Conservation (phyloP, 352 stramenopile species). For the Pythium folliculosum region DNA sequence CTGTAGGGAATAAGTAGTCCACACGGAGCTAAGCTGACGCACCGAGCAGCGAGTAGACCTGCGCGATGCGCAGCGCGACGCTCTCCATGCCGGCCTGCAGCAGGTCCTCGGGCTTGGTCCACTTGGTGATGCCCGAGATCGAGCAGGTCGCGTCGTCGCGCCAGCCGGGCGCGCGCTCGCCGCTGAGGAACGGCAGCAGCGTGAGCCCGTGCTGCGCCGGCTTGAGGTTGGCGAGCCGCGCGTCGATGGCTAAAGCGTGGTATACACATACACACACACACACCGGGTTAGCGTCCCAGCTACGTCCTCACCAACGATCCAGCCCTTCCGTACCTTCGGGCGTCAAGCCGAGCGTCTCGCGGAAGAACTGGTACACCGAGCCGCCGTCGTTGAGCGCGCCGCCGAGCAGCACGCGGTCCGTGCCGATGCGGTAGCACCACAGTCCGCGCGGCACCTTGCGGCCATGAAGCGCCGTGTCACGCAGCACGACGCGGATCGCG, state of each 20-base stretch:
- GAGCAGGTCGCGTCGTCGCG: conserved; percentile 87
- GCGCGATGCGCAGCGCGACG: conserved; percentile 88
- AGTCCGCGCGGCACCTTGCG: conserved; percentile 86
- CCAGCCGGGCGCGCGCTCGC: conserved; percentile 93
- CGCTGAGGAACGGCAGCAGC: conserved; percentile 92
- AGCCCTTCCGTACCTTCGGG: conserved; percentile 53
- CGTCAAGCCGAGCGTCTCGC: conserved; percentile 64
- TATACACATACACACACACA: not conserved
- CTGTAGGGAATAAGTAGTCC: not conserved
- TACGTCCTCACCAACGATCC: too few species aligned
- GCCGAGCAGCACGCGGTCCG: conserved; percentile 87
- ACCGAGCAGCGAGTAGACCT: conserved; percentile 85
- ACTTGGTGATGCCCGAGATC: conserved; percentile 91
- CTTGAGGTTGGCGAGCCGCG: conserved; percentile 34
- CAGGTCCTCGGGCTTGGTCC: conserved; percentile 88
- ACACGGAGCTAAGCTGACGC: conserved; percentile 8
- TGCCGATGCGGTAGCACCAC: conserved; percentile 94
- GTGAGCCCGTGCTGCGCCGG: conserved; percentile 75
- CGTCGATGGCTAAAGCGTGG: conserved; percentile 40
- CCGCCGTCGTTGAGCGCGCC: conserved; percentile 96
- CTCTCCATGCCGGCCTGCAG: conserved; percentile 90
- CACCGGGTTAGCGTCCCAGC: too few species aligned
- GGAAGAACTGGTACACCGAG: conserved; percentile 93
- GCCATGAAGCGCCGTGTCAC: conserved; percentile 41
- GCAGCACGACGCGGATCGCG: conserved; percentile 90